These are phyloP conservation scores for Colletotrichum chlorophyti DNA, from an alignment of 2,329 filamentous ascomycete genomes.

Conservation along the genomic window DNA sequence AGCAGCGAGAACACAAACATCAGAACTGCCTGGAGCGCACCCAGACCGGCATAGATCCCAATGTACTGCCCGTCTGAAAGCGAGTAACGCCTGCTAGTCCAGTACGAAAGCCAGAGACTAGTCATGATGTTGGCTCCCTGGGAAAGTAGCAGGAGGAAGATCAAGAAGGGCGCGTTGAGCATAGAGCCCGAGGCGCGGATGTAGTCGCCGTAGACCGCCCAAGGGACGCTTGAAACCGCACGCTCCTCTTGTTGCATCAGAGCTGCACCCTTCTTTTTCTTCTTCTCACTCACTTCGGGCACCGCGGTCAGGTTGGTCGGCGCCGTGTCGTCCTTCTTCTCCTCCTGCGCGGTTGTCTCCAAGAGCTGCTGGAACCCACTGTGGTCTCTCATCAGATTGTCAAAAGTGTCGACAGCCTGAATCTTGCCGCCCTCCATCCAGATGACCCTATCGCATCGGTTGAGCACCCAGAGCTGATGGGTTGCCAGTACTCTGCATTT, in stretches of 20 bases:
- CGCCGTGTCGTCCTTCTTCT: conserved; percentile 60
- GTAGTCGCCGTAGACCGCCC: conserved; percentile 81
- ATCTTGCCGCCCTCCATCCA: conserved; percentile 91
- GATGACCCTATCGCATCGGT: conserved; percentile 87
- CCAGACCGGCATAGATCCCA: conserved; percentile 74
- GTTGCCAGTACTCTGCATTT: conserved; percentile 93
- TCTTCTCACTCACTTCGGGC: conserved; percentile 50
- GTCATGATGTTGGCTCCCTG: conserved; percentile 88
- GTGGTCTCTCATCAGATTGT: conserved; percentile 83
- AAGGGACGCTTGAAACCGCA: conserved; percentile 78
- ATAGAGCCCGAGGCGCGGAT: conserved; percentile 76
- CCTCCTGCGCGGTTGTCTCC: conserved; percentile 81
- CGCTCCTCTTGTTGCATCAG: conserved; percentile 79
- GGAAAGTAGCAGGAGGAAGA: conserved; percentile 70
- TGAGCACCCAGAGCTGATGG: conserved; percentile 92
- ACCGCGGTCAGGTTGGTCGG: conserved; percentile 50
- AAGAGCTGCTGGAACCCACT: conserved; percentile 82
- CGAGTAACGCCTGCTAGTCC: conserved; percentile 81
- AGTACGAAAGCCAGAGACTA: conserved; percentile 91
- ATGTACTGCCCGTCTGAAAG: conserved; percentile 75
- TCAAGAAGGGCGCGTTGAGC: conserved; percentile 69
- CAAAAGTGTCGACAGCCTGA: conserved; percentile 86
- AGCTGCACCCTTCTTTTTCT: conserved; percentile 63
- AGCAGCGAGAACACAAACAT: conserved; percentile 83
- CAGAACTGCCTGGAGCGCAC: conserved; percentile 72